Percentiles rank a stretch among this genome's conserved stretches.
Conservation (phyloP, 2,329 filamentous ascomycete genomes). For the Dryadomyces quercus-mongolicae region DNA sequence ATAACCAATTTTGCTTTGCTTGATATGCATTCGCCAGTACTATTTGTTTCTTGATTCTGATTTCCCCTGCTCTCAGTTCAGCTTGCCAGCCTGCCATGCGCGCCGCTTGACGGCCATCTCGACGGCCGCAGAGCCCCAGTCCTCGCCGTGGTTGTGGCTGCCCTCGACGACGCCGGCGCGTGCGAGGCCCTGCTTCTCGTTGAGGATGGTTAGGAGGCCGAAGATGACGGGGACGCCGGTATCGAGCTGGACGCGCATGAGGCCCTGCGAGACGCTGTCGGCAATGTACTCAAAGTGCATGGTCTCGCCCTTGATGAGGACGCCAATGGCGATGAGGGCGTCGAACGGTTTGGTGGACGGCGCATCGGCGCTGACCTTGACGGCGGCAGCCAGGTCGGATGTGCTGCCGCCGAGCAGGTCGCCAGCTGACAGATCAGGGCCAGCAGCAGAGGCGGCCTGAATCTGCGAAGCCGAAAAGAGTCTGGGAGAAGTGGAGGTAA, state of each 20-base stretch:
- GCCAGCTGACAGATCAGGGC: conserved; percentile 52
- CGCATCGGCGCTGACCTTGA: conserved; percentile 27
- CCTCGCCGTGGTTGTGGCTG: conserved; percentile 87
- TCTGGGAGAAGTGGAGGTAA: conserved; percentile 26
- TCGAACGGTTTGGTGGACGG: conserved; percentile 59
- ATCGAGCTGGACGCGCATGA: conserved; percentile 92
- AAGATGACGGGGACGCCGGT: conserved; percentile 83
- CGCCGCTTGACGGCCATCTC: conserved; percentile 84
- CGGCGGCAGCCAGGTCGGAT: conserved; percentile 60
- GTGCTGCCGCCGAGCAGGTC: conserved; percentile 57
- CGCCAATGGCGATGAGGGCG: conserved; percentile 87
- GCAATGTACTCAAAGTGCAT: conserved; percentile 99
- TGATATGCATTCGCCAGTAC: neutral
- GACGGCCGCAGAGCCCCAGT: conserved; percentile 90
- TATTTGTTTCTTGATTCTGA: neutral
- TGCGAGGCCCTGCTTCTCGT: conserved; percentile 74
- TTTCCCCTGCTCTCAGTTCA: conserved; percentile 14
- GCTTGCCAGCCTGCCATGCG: conserved; percentile 65
- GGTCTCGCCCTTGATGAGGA: conserved; percentile 95
- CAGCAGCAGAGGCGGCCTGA: conserved; percentile 55
- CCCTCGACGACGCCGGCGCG: conserved; percentile 61
- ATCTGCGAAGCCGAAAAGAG: conserved; percentile 79
- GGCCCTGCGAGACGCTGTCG: conserved; percentile 76
- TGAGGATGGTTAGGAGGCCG: conserved; percentile 79
- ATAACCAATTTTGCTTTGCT: too few relatives aligned